Base-by-base conservation (phyloP, 306 rosid species). In the Delonix regia region DNA sequence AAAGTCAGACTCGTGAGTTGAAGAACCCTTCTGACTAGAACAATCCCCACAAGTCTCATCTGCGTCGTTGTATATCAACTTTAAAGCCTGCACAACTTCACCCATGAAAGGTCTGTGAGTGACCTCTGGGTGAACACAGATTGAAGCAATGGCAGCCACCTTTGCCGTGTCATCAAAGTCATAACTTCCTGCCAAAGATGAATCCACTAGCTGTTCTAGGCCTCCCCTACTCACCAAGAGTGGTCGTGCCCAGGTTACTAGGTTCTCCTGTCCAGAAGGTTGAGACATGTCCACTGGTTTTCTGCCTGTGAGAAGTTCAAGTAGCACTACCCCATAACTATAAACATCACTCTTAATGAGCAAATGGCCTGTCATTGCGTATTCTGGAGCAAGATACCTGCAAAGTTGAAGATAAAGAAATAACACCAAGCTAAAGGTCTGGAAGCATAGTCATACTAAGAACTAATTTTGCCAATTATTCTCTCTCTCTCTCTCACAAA, bases 381-480 rank as follows among this genome's bases (percentile, higher is more conserved):
- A 94, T 88, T 94, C 99, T 57, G 99, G 99, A 65, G 97, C 97
- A 33, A 94, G 97, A 22, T 94, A 94, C 87, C 99, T 94, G 90
- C 68, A 82, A 87, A 73, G n/a, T 22, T 66, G 61, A 72, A 71
- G 27, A 55, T 47, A 80, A 33, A 63, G 53, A 84, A 83, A 45
- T 22, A n/a, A 15, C 34, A 64, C 34, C 52, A 64, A 65, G 67
- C 28, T 76, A 76, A 30, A 30, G 33, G 33, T 30, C 4, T 30
- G 33, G 33, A 30, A 30, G 33, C 4, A 1, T 1, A 30, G 33
- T 30, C 39, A 36, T 36, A 36, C 7, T 36, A 36, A 36, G 41
- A 36, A 36, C 41, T 36, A 4, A 36, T 36, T 36, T 36, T 36
- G 41, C 41, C 7, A 36, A 36, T 8, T 4, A 36, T 36, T 36